phyloP scores from a whole-genome alignment of 257 asterid genomes.

The Solanum stenotomum region DNA sequence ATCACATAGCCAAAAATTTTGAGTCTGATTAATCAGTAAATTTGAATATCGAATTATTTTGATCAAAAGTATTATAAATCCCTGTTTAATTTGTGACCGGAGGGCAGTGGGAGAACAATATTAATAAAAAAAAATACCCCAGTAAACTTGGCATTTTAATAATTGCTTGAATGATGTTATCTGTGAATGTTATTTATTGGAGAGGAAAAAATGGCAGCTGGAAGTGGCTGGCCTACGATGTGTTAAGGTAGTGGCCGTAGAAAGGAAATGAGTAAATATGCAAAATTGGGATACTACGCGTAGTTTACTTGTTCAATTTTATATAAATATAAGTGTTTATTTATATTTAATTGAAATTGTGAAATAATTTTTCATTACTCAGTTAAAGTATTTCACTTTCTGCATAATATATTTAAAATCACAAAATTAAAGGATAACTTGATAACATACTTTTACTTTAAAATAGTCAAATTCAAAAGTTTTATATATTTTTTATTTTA shows the following conservation, averaged over 20 bases:
- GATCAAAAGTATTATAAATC: neutral
- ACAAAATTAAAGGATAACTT: too few species aligned
- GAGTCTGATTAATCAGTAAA: neutral
- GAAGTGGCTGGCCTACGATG: neutral
- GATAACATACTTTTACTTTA: neutral
- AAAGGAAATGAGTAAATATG: neutral
- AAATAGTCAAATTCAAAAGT: neutral
- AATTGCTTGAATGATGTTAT: neutral
- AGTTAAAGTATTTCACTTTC: too few species aligned
- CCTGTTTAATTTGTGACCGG: neutral
- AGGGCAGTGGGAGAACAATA: neutral
- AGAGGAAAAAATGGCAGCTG: neutral
- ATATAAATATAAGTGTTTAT: neutral
- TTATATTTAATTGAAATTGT: fast-evolving
- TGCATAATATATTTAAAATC: too few species aligned
- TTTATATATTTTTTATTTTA: neutral
- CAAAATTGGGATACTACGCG: neutral
- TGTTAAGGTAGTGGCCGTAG: neutral
- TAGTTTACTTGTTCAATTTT: fast-evolving
- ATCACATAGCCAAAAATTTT: neutral
- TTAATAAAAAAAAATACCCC: neutral
- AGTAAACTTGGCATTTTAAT: neutral
- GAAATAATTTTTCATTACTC: too few species aligned
- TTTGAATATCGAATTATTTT: neutral
- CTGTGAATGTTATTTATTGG: neutral